Evolutionary conservation across 164 flowering plant genomes (phyloP).

Genomic region (Magnolia officinalis): DNA sequence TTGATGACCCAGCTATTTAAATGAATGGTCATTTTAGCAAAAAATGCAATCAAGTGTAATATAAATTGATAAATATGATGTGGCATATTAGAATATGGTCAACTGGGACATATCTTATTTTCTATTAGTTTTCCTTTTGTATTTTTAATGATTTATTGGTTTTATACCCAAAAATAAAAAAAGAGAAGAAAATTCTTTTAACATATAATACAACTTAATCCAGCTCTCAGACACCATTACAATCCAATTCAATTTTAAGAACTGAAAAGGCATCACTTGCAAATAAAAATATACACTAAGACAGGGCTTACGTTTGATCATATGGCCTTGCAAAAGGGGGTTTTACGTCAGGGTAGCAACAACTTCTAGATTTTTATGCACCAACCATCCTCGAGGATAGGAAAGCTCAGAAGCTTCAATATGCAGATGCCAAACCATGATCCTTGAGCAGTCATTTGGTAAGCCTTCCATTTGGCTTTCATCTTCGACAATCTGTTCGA

Average conservation of each 20-base stretch:
- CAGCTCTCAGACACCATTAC: not conserved
- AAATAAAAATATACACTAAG: not conserved
- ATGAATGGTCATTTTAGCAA: too few species aligned
- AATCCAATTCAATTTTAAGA: not conserved
- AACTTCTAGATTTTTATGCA: conserved; percentile 43
- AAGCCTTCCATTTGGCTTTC: conserved; percentile 93
- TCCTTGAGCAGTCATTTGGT: conserved; percentile 37
- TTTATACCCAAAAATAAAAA: not conserved
- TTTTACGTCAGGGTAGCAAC: conserved; percentile 20
- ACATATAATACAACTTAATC: not conserved
- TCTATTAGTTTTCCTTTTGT: too few species aligned
- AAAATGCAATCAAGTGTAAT: not conserved
- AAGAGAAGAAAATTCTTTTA: not conserved
- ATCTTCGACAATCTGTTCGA: conserved; percentile 85
- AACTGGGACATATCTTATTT: too few species aligned
- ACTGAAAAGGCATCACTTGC: not conserved
- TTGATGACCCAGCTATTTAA: too few species aligned
- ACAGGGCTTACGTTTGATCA: conserved; percentile 10
- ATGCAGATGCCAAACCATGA: conserved; percentile 69
- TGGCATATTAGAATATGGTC: too few species aligned
- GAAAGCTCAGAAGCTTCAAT: conserved; percentile 33
- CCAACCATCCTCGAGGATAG: conserved; percentile 51
- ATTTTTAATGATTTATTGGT: too few species aligned
- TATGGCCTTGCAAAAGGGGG: not conserved
- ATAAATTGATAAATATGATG: too few species aligned